These are phyloP conservation scores for Polygonum maritimum DNA, from an alignment of 148 eudicot genomes.

Conservation along the genomic window DNA sequence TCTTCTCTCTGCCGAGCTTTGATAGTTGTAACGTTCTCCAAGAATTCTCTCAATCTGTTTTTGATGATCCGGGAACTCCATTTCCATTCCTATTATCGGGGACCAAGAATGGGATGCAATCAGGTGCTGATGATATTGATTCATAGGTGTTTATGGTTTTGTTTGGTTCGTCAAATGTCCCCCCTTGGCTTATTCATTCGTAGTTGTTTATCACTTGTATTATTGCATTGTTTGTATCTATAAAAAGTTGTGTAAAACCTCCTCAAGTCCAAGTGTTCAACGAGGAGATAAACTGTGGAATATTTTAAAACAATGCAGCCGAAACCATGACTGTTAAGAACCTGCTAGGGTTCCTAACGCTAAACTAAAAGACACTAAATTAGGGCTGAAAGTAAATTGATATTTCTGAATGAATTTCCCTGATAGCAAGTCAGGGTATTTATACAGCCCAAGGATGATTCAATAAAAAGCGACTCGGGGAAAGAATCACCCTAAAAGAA, in stretches of 20 bases:
- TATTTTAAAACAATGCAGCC: not conserved
- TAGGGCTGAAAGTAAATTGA: too few species aligned
- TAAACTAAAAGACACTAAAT: too few species aligned
- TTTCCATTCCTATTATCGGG: slow-evolving; percentile 38
- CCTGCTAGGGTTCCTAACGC: too few species aligned
- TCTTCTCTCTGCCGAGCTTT: slow-evolving; percentile 37
- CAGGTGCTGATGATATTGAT: slow-evolving; percentile 22
- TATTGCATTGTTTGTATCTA: not conserved
- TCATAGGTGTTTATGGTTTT: slow-evolving; percentile 8
- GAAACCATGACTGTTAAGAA: not conserved
- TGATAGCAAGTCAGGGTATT: too few species aligned
- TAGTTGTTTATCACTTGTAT: not conserved
- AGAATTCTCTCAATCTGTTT: slow-evolving; percentile 41
- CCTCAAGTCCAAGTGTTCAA: not conserved
- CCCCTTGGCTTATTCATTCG: not conserved
- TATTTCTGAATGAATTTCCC: too few species aligned
- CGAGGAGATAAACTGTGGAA: not conserved
- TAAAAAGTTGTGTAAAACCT: not conserved
- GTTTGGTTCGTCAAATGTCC: not conserved
- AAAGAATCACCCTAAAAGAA: too few species aligned
- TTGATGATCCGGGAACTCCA: slow-evolving; percentile 46
- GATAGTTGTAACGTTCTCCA: slow-evolving; percentile 30
- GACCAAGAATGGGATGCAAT: slow-evolving; percentile 26
- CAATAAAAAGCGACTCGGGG: too few species aligned
- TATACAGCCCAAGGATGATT: too few species aligned